Conservation (phyloP, 2,329 filamentous ascomycete genomes). For the Geosmithia morbida region DNA sequence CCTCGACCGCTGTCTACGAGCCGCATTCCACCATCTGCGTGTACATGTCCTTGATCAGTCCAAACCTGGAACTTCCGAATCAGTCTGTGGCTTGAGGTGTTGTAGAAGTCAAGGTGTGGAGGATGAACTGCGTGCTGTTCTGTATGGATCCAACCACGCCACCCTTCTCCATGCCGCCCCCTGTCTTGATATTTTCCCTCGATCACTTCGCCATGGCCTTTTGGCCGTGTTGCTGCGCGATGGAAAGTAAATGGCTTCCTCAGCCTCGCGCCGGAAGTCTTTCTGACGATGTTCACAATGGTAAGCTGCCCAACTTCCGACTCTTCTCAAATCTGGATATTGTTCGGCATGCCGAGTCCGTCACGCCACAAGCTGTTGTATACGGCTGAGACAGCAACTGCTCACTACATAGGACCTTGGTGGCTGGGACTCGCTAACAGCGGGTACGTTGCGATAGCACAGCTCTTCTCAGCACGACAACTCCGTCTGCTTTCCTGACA, state of each 20-base stretch:
- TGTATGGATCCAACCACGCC: conserved; percentile 35
- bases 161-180: conserved; percentile 23
- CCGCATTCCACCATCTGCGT: conserved; percentile 26
- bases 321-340: background rate
- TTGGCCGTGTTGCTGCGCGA: background rate
- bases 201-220: conserved; percentile 15
- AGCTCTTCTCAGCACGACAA: no score
- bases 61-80: conserved; percentile 10
- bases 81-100: no score
- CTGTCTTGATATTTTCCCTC: conserved; percentile 19
- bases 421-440: conserved; percentile 1
- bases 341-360: background rate
- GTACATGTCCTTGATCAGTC: conserved; percentile 36
- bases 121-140: conserved; percentile 42
- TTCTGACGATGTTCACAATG: conserved; percentile 1
- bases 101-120: conserved; percentile 1
- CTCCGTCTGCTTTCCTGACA: background rate
- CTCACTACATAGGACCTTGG: conserved; percentile 1
- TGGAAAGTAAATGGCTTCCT: background rate
- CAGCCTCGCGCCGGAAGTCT: background rate
- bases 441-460: conserved; percentile 1
- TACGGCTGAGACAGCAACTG: conserved; percentile 1
- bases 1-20: conserved; percentile 23
- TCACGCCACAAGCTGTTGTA: background rate
- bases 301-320: background rate